phyloP scores from a whole-genome alignment of 495 filamentous ascomycete species.

The Chaetomium fimeti region DNA sequence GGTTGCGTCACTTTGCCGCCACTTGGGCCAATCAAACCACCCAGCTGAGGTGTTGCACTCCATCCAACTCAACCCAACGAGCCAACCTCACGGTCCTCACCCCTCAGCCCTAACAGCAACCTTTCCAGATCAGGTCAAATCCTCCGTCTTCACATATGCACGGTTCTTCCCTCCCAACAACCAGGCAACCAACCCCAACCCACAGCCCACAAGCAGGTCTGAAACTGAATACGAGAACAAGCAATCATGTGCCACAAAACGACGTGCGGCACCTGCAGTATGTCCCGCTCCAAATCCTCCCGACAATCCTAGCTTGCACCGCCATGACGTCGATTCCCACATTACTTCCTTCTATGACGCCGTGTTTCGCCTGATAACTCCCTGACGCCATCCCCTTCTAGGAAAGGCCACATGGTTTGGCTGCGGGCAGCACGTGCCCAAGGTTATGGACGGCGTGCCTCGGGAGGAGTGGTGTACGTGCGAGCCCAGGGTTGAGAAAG shows the following conservation, averaged over 20 bases:
- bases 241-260: constrained; percentile 24
- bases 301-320: not conserved
- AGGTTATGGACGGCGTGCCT: constrained; percentile 63
- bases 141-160: too few species aligned
- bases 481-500: constrained; percentile 57
- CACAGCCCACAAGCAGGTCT: not conserved
- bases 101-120: too few species aligned
- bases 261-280: constrained; percentile 21
- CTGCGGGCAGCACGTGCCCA: constrained; percentile 67
- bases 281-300: not conserved
- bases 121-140: too few species aligned
- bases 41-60: too few species aligned
- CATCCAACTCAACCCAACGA: too few species aligned
- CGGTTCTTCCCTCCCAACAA: too few species aligned
- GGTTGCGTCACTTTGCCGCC: too few species aligned
- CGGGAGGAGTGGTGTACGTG: constrained; percentile 63
- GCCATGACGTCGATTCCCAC: not conserved
- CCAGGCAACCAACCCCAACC: not conserved
- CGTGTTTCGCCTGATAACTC: not conserved
- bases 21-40: too few species aligned
- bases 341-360: too few species aligned
- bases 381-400: constrained; percentile 28
- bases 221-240: not conserved
- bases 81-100: too few species aligned
- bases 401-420: constrained; percentile 69